These are phyloP conservation scores for Alternaria ethzedia DNA, from an alignment of 2,329 filamentous ascomycete species.

Conservation along the genomic window DNA sequence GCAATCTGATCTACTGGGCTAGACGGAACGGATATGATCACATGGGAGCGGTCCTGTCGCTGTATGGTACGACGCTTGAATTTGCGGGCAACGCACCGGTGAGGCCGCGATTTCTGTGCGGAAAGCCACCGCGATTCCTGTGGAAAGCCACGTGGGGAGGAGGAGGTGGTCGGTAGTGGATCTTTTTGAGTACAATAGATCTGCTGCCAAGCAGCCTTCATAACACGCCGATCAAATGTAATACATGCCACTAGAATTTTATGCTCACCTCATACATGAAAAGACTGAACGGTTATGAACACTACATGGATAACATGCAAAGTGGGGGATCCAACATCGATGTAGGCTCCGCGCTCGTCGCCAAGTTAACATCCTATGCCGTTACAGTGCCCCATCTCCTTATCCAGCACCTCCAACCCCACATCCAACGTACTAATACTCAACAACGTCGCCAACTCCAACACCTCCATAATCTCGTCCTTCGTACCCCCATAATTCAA, in stretches of 20 bases:
- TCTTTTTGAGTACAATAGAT: background rate
- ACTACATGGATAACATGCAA: background rate
- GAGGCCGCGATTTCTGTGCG: background rate
- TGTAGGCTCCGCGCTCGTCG: background rate
- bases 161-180: too few relatives aligned
- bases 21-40: background rate
- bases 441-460: conserved; percentile 53
- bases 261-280: background rate
- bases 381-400: conserved; percentile 16
- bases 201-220: background rate
- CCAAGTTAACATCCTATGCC: background rate
- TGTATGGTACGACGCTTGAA: background rate
- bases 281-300: background rate
- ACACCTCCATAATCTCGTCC: conserved; percentile 57
- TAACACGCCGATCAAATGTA: background rate
- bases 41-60: background rate
- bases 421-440: conserved; percentile 41
- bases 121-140: too few relatives aligned
- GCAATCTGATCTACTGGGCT: background rate
- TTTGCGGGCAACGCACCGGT: background rate
- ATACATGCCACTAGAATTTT: background rate
- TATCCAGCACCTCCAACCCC: conserved; percentile 30
- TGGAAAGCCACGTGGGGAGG: too few relatives aligned
- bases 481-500: conserved; percentile 54
- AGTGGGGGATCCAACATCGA: background rate